Base-by-base conservation (phyloP, 176 grass and related monocot genomes). In the Carex myosuroides region DNA sequence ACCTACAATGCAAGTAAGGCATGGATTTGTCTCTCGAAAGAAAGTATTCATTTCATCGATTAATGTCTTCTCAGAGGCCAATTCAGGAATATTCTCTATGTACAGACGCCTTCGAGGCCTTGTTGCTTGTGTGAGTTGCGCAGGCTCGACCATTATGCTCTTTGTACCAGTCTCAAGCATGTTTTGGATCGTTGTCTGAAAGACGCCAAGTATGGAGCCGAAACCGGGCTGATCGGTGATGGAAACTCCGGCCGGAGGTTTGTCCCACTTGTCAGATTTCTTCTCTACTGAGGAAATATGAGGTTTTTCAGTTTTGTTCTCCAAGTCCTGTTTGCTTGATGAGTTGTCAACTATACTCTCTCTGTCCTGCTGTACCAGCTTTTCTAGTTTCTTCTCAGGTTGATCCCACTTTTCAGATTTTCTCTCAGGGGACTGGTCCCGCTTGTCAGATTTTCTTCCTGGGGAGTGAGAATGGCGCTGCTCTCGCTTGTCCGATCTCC, bases 111-210 rank as follows among this genome's bases (percentile, higher is more conserved):
- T 99, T 22, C 91, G 81, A 42, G 93, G 93, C 21, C 88, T 87
- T 22, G 93, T 96, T 89, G 97, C 88, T 89, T 99, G 91, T 74
- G 93, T 99, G 67, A 99, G 87, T 84, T 99, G 93, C 17, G 93
- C 83, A 85, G 91, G 90, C 79, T 96, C 93, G 72, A 90, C 72
- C 64, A 91, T 70, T 66, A 81, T 52, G 84, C 44, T 91, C 79
- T 84, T 98, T 56, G 44, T 60, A 57, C 64, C 17, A 26, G 88
- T 86, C 60, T 86, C 64, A 84, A 85, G 68, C 46, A 83, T 91
- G 69, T 80, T 60, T 60, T 64, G 32, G 87, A 81, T 83, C 12
- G 81, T 60, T 18, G 71, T 79, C 60, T 80, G 64, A 48, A 68
- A 56, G 30, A 55, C 16, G 13, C 70, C 80, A 58, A 83, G 41